Evolutionary conservation across 2,329 filamentous ascomycete species (phyloP), one percentile per base, ranked within the genome.

Genomic region (Paecilomyces dactylethromorphus): DNA sequence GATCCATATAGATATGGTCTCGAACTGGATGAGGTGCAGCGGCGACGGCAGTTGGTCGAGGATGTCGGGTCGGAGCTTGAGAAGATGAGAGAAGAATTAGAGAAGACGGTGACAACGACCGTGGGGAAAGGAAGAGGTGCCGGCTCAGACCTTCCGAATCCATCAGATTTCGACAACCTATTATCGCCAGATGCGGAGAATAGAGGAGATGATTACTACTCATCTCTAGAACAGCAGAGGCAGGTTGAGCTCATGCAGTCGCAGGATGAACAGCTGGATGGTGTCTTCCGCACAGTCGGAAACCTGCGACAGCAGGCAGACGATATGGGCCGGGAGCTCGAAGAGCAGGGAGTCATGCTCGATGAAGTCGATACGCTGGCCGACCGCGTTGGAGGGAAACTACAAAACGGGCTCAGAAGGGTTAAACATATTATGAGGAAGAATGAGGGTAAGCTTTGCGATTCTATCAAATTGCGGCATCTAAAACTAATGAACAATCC

Each of bases 301-400:
- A 97, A 92, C 71, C 77, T 99, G 70, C 82, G 93, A 58, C 83
- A 89, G 70, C 94, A 97, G 81, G 95, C 94, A 1, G 88, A 95
- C 75, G 90, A 92, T 66, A 99, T 99, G 93, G 93, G 94, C 1
- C 82, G 93, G 59, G 94, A 99, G 79, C 81, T 99, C 53, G 95
- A 97, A 76, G 94, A 99, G 78, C 94, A 99, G 81, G 84, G 83
- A 22, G 90, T 92, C 74, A 88, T 97, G 84, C 81, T 99, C 59
- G 87, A 94, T 63, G 87, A 90, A 56, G 89, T 95, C 49, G 93
- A 97, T 75, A 84, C 82, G 31, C 81, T 96, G 58, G 91, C 91
- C 3, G 92, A 97, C 73, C 83, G 93, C 33, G 92, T 99, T 1
- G 90, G 91, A 13, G 90, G 91, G 1, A 87, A 94, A 71, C 76